These are phyloP conservation scores for Ogataea corticis DNA, from an alignment of 805 yeast genomes.

Conservation along the genomic window DNA sequence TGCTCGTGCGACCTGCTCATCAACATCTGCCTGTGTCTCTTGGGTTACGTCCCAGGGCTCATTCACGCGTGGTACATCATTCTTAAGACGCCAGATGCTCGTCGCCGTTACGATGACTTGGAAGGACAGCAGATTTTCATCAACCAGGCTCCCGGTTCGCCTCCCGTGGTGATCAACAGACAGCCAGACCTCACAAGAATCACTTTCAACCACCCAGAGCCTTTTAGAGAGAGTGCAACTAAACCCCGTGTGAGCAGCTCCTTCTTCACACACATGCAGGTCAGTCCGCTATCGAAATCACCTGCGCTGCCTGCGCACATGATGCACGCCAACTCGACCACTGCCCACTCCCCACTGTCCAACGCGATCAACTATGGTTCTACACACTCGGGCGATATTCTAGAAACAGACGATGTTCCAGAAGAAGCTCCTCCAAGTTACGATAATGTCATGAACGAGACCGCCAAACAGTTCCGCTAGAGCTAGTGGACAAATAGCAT, in stretches of 20 bases:
- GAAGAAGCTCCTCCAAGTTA: conserved; percentile 38
- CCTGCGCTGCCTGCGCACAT: conserved; percentile 7
- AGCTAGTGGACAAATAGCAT: neutral
- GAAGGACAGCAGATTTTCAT: conserved; percentile 32
- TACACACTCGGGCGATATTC: conserved; percentile 4
- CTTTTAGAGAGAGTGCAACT: conserved; percentile 23
- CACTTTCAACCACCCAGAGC: conserved; percentile 35
- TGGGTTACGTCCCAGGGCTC: conserved; percentile 72
- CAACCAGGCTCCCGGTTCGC: conserved; percentile 24
- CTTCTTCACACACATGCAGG: conserved; percentile 18
- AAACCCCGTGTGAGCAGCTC: conserved; percentile 4
- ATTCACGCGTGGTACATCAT: conserved; percentile 70
- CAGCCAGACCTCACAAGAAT: conserved; percentile 30
- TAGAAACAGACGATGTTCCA: conserved; percentile 15
- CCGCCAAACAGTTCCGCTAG: conserved; percentile 28
- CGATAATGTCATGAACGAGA: conserved; percentile 37
- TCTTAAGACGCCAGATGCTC: conserved; percentile 46
- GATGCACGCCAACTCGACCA: conserved; percentile 3
- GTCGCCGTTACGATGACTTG: conserved; percentile 22
- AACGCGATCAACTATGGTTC: conserved; percentile 21
- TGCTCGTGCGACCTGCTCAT: conserved; percentile 70
- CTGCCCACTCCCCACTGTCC: conserved; percentile 11
- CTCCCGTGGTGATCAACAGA: conserved; percentile 21
- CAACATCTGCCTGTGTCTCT: conserved; percentile 59
- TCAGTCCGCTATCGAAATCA: conserved; percentile 26